Evolutionary conservation across 768 basidiomycete species (phyloP).

Genomic region (Russula virescens): DNA sequence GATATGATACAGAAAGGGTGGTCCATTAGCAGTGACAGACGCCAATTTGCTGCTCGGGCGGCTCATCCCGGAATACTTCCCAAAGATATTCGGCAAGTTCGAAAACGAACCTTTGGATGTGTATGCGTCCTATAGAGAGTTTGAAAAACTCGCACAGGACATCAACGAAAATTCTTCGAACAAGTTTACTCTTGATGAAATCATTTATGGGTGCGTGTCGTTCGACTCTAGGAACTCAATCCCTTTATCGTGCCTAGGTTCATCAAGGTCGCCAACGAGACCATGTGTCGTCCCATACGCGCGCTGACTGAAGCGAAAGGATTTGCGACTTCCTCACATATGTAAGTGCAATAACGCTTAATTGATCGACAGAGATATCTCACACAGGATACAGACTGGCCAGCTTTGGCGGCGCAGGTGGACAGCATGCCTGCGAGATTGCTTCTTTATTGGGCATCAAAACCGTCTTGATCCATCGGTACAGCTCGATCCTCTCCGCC

Average conservation of each 20-base stretch:
- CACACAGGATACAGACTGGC: slow-evolving; percentile 47
- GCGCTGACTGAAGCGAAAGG: slow-evolving; percentile 87
- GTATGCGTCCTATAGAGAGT: slow-evolving; percentile 59
- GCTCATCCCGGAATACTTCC: slow-evolving; percentile 85
- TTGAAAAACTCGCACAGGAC: slow-evolving; percentile 59
- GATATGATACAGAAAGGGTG: slow-evolving; percentile 61
- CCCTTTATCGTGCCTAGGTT: slow-evolving; percentile 47
- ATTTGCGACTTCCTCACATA: slow-evolving; percentile 72
- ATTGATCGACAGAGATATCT: slow-evolving; percentile 14
- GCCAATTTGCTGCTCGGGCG: slow-evolving; percentile 89
- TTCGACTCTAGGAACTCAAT: neutral
- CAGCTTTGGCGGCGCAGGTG: slow-evolving; percentile 86
- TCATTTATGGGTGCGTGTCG: slow-evolving; percentile 74
- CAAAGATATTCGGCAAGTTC: slow-evolving; percentile 88
- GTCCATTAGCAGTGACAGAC: slow-evolving; percentile 87
- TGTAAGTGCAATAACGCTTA: slow-evolving; percentile 31
- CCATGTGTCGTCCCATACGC: slow-evolving; percentile 91
- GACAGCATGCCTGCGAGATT: slow-evolving; percentile 92
- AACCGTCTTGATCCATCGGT: slow-evolving; percentile 82
- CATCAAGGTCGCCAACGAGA: slow-evolving; percentile 95
- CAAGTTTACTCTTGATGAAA: slow-evolving; percentile 67
- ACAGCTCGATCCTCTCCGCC: slow-evolving; percentile 89
- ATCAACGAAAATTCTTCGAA: slow-evolving; percentile 55
- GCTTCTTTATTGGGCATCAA: slow-evolving; percentile 81
- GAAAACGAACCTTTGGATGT: slow-evolving; percentile 82